Evolutionary conservation across 768 basidiomycete species (phyloP).

Genomic region (Serendipita sp.): DNA sequence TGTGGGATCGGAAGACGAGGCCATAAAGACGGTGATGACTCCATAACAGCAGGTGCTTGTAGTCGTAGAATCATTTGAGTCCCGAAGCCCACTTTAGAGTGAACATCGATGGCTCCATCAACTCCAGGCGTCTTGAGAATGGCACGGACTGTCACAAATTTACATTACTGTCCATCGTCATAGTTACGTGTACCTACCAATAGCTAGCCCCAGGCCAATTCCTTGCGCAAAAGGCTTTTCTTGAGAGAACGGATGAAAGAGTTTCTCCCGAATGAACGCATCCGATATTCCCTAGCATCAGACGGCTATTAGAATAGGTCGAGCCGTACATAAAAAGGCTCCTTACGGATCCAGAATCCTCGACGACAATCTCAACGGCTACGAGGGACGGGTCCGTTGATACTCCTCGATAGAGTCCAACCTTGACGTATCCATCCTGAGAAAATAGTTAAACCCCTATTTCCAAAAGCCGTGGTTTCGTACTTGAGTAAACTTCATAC

Average conservation of each 20-base stretch:
- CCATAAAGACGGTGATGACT: conserved; percentile 21
- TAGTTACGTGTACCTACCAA: conserved; percentile 50
- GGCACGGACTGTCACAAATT: background rate
- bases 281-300: background rate
- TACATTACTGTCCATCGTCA: background rate
- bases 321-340: background rate
- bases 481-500: conserved; percentile 76
- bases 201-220: conserved; percentile 85
- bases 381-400: background rate
- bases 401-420: conserved; percentile 37
- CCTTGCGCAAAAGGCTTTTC: conserved; percentile 89
- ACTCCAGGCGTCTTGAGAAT: conserved; percentile 77
- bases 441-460: conserved; percentile 31
- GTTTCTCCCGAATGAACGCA: conserved; percentile 45
- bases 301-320: background rate
- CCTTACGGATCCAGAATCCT: background rate
- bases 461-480: conserved; percentile 46
- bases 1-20: conserved; percentile 31
- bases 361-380: background rate
- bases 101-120: conserved; percentile 83
- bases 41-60: conserved; percentile 26
- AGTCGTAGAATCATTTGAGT: conserved; percentile 85
- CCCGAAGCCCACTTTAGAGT: conserved; percentile 77
- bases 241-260: conserved; percentile 95
- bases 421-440: conserved; percentile 76